A percentile compares a stretch with the other conserved stretches of the same genome.
Evolutionary conservation across 805 yeast genomes (phyloP).

Genomic region (Wickerhamomyces alni): DNA sequence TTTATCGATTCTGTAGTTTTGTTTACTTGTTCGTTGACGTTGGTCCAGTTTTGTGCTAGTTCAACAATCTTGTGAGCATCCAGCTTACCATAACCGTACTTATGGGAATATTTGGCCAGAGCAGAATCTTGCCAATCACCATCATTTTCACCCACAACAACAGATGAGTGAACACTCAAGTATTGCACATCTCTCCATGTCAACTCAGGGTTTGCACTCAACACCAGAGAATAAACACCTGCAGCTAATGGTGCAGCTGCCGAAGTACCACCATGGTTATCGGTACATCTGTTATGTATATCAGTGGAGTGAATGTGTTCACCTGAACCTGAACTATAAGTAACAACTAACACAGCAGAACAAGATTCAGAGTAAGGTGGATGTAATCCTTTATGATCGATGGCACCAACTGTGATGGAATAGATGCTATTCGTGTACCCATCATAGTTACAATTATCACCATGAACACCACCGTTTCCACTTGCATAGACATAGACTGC

Average conservation of each 20-base stretch:
- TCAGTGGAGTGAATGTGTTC: conserved; percentile 89
- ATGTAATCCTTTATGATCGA: conserved; percentile 80
- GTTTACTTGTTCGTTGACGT: conserved; percentile 93
- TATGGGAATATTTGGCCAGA: conserved; percentile 68
- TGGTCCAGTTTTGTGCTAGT: conserved; percentile 67
- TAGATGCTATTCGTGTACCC: conserved; percentile 96
- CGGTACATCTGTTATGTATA: conserved; percentile 61
- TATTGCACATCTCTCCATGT: conserved; percentile 97
- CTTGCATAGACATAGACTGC: conserved; percentile 91
- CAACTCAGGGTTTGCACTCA: conserved; percentile 77
- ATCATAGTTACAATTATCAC: conserved; percentile 92
- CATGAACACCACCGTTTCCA: conserved; percentile 83
- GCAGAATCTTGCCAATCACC: conserved; percentile 72
- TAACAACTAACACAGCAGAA: conserved; percentile 89
- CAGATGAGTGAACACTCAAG: conserved; percentile 64
- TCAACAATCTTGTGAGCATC: conserved; percentile 76
- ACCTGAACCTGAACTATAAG: conserved; percentile 87
- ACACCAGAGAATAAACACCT: conserved; percentile 81
- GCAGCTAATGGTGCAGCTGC: conserved; percentile 99
- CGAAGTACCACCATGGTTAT: conserved; percentile 89
- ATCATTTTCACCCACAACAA: conserved; percentile 59
- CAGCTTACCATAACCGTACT: conserved; percentile 86
- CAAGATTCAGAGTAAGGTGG: conserved; percentile 91
- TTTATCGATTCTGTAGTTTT: conserved; percentile 31
- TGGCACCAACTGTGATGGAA: conserved; percentile 91